Base-by-base conservation (phyloP, 306 rosid genomes). In the Castanea sativa region DNA sequence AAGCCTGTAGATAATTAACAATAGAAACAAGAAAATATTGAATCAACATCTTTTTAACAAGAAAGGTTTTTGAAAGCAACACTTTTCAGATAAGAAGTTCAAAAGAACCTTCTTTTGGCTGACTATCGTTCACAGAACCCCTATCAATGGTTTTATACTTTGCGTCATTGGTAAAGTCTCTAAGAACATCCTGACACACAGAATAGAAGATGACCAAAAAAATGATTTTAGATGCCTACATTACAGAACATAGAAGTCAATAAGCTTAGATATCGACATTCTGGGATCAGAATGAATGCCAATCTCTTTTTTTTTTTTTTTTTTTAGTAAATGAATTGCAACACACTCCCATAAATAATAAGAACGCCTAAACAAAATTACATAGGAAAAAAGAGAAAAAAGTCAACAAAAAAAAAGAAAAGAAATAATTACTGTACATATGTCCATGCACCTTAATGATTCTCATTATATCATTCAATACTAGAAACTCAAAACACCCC, bases 131-230 rank as follows among this genome's bases (percentile, higher is more conserved):
- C 74, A 43, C 29, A 49, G 76, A 57, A 75, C 49, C 79, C 18
- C 9, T 15, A 67, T 52, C 70, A 67, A 68, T 61, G 56, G 85
- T 83, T 76, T 82, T 84, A 84, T 86, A 85, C 82, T 83, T 79
- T 68, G 85, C 82, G 78, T 73, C 83, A 71, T 7, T 81, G 81
- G 85, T 49, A 82, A 86, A 60, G 64, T 78, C 86, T 76, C 83
- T 77, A 79, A 89, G 78, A 61, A 86, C 84, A 83, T 91, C 93
- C 99, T 92, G 89, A 63, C 76, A 86, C 32, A 76, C 78, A 81
- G 73, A 84, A 80, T 67, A 83, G 64, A 72, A 73, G 79, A 72
- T 70, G 59, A 78, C 73, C 45, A 85, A 55, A 77, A 29, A 8
- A 33, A 45, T 60, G 45, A 78, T 67, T 80, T 38, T 38, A 61